Conservation (phyloP, 2,329 filamentous ascomycete genomes). For the Anthostomella pinea region DNA sequence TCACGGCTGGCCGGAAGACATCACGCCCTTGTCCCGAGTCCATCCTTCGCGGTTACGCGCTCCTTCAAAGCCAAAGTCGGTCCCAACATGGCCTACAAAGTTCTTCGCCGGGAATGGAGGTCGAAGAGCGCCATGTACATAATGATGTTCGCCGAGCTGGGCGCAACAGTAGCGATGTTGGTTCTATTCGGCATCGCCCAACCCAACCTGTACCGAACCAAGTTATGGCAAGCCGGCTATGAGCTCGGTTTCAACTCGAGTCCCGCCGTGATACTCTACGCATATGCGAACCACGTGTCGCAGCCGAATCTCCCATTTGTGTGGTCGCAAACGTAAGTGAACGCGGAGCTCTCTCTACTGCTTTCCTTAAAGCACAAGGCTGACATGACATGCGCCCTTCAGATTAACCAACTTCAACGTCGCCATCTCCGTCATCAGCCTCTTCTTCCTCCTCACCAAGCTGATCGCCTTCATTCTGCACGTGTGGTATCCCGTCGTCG, state of each 20-base stretch:
- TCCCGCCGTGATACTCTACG: slow-evolving; percentile 66
- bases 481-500: slow-evolving; percentile 65
- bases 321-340: slow-evolving; percentile 71
- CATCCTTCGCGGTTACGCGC: slow-evolving; percentile 8
- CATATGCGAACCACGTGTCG: slow-evolving; percentile 67
- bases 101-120: slow-evolving; percentile 59
- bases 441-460: slow-evolving; percentile 74
- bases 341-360: too few species aligned
- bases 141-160: slow-evolving; percentile 65
- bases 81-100: slow-evolving; percentile 45
- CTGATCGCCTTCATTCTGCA: slow-evolving; percentile 68
- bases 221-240: slow-evolving; percentile 70
- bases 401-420: slow-evolving; percentile 76
- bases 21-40: too few species aligned
- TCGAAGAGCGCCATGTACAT: slow-evolving; percentile 57
- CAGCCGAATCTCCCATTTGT: slow-evolving; percentile 63
- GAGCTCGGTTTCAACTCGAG: slow-evolving; percentile 72
- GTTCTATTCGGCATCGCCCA: slow-evolving; percentile 71
- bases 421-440: slow-evolving; percentile 70
- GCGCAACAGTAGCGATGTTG: slow-evolving; percentile 61
- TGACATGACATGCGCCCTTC: slow-evolving; percentile 14
- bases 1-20: too few species aligned
- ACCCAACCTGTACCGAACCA: slow-evolving; percentile 68
- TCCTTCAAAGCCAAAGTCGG: slow-evolving; percentile 7
- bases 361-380: too few species aligned